Conservation (phyloP, 140 eudicot genomes). For the Anethum foeniculum region DNA sequence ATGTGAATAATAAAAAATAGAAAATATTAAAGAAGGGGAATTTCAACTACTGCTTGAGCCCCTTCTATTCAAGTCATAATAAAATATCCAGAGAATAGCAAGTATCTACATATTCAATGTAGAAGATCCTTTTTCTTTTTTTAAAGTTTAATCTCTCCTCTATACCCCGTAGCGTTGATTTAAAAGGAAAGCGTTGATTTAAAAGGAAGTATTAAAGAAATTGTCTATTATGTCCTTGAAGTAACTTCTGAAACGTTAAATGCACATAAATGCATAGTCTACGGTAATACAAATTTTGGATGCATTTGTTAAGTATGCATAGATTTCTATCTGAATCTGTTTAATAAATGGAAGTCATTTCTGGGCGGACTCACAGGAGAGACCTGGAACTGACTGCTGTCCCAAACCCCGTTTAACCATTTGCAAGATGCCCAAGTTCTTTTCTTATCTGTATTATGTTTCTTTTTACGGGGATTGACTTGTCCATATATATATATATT, state of each 20-base stretch:
- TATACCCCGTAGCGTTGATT: not conserved
- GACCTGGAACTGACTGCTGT: not conserved
- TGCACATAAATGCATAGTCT: not conserved
- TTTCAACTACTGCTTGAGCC: not conserved
- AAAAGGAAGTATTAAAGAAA: not conserved
- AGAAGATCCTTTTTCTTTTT: not conserved
- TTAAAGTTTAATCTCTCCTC: not conserved
- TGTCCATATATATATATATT: not conserved
- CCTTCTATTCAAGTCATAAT: not conserved
- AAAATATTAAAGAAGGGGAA: not conserved
- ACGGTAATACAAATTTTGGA: not conserved
- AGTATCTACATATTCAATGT: not conserved
- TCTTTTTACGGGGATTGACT: not conserved
- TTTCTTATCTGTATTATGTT: not conserved
- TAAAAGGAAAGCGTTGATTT: not conserved
- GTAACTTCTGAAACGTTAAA: not conserved
- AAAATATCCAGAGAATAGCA: not conserved
- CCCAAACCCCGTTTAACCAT: not conserved
- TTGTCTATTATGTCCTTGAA: not conserved
- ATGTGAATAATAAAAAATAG: not conserved
- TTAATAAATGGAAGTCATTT: not conserved
- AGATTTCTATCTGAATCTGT: not conserved
- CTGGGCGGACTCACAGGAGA: not conserved
- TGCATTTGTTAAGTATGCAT: not conserved
- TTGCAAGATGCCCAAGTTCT: not conserved